Percentiles rank a stretch among this genome's conserved stretches.
These are phyloP conservation scores for Ceratocystis lukuohia DNA, from an alignment of 2,329 filamentous ascomycete species.

Conservation along the genomic window DNA sequence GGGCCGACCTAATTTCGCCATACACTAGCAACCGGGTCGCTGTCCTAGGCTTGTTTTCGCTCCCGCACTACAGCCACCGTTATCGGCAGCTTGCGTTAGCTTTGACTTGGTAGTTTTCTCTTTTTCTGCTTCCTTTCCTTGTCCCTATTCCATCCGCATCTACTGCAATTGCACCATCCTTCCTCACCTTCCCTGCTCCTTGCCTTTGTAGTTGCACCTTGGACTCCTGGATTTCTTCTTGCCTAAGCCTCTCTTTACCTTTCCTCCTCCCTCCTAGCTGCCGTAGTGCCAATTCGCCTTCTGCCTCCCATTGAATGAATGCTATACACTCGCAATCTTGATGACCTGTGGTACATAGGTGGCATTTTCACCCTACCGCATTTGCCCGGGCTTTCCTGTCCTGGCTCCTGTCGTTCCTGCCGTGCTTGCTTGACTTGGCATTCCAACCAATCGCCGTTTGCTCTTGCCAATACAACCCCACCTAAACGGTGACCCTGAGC, in stretches of 20 bases:
- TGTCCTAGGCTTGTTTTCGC: background rate
- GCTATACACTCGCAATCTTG: too few species aligned
- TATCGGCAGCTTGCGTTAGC: background rate
- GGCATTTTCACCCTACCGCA: background rate
- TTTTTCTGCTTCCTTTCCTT: background rate
- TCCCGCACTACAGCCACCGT: constrained; percentile 2
- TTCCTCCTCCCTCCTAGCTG: background rate
- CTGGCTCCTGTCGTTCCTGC: constrained; percentile 7
- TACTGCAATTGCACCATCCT: constrained; percentile 7
- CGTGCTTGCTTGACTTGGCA: background rate
- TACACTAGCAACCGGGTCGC: background rate
- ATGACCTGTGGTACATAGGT: background rate
- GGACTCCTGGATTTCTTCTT: background rate
- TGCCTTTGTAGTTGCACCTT: background rate
- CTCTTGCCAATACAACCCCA: background rate
- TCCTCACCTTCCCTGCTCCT: background rate
- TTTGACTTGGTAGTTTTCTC: background rate
- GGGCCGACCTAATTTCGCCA: background rate
- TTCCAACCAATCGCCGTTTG: constrained; percentile 7
- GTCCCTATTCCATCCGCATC: background rate
- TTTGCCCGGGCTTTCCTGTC: background rate
- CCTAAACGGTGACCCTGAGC: constrained; percentile 8
- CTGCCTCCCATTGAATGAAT: too few species aligned
- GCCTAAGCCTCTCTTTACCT: background rate
- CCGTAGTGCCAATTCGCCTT: too few species aligned